phyloP scores from a whole-genome alignment of 2,329 filamentous ascomycete species.

The Phaeoacremonium minimum region DNA sequence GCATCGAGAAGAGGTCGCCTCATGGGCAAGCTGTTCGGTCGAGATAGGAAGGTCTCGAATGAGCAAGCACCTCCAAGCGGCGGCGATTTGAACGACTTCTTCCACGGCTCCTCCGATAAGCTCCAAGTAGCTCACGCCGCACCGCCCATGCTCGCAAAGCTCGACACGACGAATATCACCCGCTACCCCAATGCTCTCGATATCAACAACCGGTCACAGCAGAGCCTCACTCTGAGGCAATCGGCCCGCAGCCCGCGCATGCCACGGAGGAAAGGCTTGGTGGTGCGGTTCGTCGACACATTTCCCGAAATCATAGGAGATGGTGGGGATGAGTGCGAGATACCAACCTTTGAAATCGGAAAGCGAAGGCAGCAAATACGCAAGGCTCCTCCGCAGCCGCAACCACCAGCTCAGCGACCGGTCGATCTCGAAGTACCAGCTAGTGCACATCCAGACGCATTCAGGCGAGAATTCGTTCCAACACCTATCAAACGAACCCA shows the following conservation, averaged over 20 bases:
- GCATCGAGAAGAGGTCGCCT: constrained; percentile 47
- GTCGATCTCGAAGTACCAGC: constrained; percentile 18
- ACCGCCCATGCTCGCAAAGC: constrained; percentile 42
- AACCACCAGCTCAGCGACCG: constrained; percentile 22
- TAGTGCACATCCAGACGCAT: constrained; percentile 18
- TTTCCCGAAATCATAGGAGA: constrained; percentile 82
- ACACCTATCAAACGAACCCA: constrained; percentile 43
- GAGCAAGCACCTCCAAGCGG: constrained; percentile 35
- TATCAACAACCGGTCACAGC: constrained; percentile 34
- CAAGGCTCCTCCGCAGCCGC: constrained; percentile 24
- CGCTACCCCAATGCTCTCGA: constrained; percentile 52
- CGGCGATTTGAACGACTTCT: constrained; percentile 54
- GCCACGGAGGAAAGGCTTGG: constrained; percentile 60
- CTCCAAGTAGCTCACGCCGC: constrained; percentile 48
- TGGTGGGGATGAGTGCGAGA: constrained; percentile 81
- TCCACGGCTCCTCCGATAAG: constrained; percentile 51
- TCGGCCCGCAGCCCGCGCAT: constrained; percentile 37
- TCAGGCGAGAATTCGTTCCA: constrained; percentile 38
- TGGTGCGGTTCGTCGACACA: constrained; percentile 69
- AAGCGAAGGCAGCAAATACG: constrained; percentile 45
- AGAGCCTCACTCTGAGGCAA: constrained; percentile 36
- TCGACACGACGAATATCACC: constrained; percentile 51
- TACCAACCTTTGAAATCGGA: constrained; percentile 68
- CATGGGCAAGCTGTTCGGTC: constrained; percentile 59
- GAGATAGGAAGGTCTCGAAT: constrained; percentile 32